These are phyloP conservation scores for Alternaria infectoria DNA, from an alignment of 2,329 filamentous ascomycete species.

Conservation along the genomic window DNA sequence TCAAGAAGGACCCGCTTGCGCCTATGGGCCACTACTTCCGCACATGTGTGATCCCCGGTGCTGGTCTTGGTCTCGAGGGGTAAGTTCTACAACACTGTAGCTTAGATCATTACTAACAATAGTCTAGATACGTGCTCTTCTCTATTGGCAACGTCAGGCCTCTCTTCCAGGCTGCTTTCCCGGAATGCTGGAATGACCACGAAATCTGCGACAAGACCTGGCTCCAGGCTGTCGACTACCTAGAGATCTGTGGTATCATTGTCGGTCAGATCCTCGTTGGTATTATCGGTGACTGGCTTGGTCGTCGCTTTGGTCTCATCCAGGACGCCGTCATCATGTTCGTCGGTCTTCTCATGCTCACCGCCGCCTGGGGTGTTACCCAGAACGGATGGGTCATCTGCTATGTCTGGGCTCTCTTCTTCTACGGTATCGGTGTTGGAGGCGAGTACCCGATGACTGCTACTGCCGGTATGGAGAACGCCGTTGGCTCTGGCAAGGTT, in stretches of 20 bases:
- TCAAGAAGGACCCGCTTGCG: constrained; percentile 83
- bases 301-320: constrained; percentile 92
- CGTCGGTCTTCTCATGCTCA: constrained; percentile 87
- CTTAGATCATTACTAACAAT: constrained; percentile 1
- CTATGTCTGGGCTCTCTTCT: constrained; percentile 93
- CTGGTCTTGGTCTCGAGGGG: constrained; percentile 88
- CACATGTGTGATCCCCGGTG: constrained; percentile 90
- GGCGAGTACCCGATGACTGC: constrained; percentile 98
- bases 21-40: constrained; percentile 86
- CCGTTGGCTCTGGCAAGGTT: constrained; percentile 81
- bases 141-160: constrained; percentile 93
- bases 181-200: constrained; percentile 73
- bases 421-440: constrained; percentile 77
- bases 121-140: constrained; percentile 82
- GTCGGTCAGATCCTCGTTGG: constrained; percentile 86
- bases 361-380: constrained; percentile 84
- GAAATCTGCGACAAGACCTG: constrained; percentile 77
- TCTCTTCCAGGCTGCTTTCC: constrained; percentile 78
- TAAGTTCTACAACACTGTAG: constrained; percentile 6
- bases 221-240: constrained; percentile 84
- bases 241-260: constrained; percentile 95
- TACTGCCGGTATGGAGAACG: constrained; percentile 92
- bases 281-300: constrained; percentile 79
- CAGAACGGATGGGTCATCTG: constrained; percentile 96
- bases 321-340: constrained; percentile 97